Evolutionary conservation across 495 filamentous ascomycete species (phyloP), one percentile per base, ranked within the genome.

Genomic region (Tuber indicum): DNA sequence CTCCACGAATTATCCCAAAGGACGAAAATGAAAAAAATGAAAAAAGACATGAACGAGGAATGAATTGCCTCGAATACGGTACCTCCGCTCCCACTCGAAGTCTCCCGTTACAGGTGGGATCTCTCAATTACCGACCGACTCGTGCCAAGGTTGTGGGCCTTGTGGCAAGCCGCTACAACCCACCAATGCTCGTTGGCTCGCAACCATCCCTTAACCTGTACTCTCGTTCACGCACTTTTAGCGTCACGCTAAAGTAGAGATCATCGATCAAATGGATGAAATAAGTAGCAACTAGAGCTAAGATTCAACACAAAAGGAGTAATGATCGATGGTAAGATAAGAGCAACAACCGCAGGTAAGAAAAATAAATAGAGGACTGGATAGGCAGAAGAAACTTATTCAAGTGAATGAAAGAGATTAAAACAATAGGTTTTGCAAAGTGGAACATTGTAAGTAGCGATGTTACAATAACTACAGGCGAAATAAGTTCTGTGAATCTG

Each of bases 51-150:
- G 7, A 49, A 49, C 16, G 47, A 23, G 21, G 6, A 19, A 49
- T 23, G 17, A 49, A 23, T 49, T 49, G 17, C 8, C 62, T 83
- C 71, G 83, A 79, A 75, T 79, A 32, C 32, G 32, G 32, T 32
- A 87, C 76, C 81, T 88, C 73, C 88, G 87, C 76, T 84, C 86
- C 16, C 84, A 86, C 72, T 89, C 86, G 36, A 75, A 4, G 87
- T 92, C 19, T 89, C 91, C 81, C 89, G 88, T 75, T 90, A 91
- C 76, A 90, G 89, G 0, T 85, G 91, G 75, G 89, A 91, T 80
- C 83, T 66, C 21, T 62, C 74, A 89, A 89, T 90, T 9, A 86
- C 84, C 78, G 81, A 86, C 23, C 87, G 32, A 32, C 32, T 32
- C 32, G 32, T 32, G 32, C 32, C 32, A 32, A 32, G 32, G 32